phyloP scores from a whole-genome alignment of 768 basidiomycete genomes.

The Tephrocybe rancida region DNA sequence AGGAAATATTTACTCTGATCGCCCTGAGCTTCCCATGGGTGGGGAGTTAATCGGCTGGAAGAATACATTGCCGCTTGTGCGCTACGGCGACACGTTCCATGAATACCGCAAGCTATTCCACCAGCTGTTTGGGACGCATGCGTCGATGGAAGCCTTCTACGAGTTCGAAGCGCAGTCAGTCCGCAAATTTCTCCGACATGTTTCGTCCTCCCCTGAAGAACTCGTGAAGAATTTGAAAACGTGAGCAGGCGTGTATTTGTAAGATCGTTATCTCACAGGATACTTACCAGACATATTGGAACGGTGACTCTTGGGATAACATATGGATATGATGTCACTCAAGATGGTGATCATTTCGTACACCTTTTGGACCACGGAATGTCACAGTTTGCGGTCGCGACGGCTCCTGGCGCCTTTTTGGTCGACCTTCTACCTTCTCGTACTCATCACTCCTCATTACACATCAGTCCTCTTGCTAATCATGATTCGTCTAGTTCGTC shows the following conservation, averaged over 20 bases:
- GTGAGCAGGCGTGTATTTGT: not conserved
- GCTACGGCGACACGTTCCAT: constrained; percentile 16
- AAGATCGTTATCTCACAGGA: not conserved
- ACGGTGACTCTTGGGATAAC: constrained; percentile 25
- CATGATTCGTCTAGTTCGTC: not conserved
- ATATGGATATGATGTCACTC: constrained; percentile 28
- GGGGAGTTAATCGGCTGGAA: constrained; percentile 30
- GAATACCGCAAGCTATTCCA: constrained; percentile 13
- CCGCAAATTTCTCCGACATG: not conserved
- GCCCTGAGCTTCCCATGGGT: constrained; percentile 38
- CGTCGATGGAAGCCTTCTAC: not conserved
- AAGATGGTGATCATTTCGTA: constrained; percentile 26
- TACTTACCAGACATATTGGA: constrained; percentile 10
- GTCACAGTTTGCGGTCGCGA: constrained; percentile 16
- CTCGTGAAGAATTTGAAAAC: not conserved
- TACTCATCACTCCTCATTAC: constrained; percentile 1
- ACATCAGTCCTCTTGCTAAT: not conserved
- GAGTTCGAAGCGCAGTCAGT: not conserved
- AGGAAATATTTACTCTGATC: constrained; percentile 57
- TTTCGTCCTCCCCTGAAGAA: constrained; percentile 2
- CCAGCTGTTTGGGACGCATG: not conserved
- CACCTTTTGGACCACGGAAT: constrained; percentile 20
- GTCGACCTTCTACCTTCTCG: constrained; percentile 26
- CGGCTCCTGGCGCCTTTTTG: constrained; percentile 21
- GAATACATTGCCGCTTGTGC: constrained; percentile 10